phyloP scores from a whole-genome alignment of 2,329 filamentous ascomycete species.

The Sclerotinia minor region DNA sequence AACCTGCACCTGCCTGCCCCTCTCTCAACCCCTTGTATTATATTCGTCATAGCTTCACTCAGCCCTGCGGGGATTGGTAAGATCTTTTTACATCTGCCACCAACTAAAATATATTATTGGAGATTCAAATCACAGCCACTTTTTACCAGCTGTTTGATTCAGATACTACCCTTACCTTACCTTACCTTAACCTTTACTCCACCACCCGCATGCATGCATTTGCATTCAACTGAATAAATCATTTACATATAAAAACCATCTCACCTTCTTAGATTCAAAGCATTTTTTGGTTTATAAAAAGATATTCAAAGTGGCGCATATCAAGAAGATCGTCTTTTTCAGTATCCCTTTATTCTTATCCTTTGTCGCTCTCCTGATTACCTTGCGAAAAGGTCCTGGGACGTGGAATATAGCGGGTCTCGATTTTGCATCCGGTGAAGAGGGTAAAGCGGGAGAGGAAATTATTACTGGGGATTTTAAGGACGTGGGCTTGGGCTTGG shows the following conservation, averaged over 20 bases:
- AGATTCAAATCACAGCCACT: constrained; percentile 9
- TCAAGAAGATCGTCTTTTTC: constrained; percentile 28
- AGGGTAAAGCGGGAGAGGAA: not conserved
- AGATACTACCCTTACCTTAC: not conserved
- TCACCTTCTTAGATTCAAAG: not conserved
- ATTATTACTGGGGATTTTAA: not conserved
- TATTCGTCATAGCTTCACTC: constrained; percentile 28
- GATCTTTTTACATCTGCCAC: constrained; percentile 16
- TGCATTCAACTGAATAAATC: not conserved
- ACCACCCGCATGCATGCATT: not conserved
- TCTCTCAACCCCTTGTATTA: constrained; percentile 1
- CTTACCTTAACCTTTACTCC: not conserved
- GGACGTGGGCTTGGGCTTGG: not conserved
- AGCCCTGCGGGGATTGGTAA: constrained; percentile 28
- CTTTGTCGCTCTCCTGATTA: constrained; percentile 29
- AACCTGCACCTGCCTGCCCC: constrained; percentile 16
- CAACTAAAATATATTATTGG: not conserved
- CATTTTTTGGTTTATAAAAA: not conserved
- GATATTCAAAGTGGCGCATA: constrained; percentile 32
- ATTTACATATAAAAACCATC: not conserved
- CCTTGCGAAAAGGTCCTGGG: constrained; percentile 27
- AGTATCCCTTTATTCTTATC: constrained; percentile 30
- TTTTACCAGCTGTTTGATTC: constrained; percentile 18
- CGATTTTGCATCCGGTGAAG: not conserved
- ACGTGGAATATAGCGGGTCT: constrained; percentile 1